Evolutionary conservation across 345 rosid genomes (phyloP).

Genomic region (Fremontodendron californicum): DNA sequence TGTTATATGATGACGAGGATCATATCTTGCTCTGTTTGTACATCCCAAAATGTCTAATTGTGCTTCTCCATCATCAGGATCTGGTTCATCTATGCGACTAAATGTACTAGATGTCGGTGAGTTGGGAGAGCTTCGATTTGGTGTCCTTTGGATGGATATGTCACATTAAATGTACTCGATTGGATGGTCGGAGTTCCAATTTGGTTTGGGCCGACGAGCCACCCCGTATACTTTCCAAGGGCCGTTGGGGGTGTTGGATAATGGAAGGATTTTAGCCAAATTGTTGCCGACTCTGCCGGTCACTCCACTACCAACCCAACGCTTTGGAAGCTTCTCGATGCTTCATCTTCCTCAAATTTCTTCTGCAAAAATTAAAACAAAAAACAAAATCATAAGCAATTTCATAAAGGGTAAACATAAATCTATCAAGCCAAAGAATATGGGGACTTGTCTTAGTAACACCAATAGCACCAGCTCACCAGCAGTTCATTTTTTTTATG

Average conservation of each 20-base stretch:
- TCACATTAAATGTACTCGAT: constrained; percentile 87
- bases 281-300: constrained; percentile 91
- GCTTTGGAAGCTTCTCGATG: constrained; percentile 46
- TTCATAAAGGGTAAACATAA: neutral
- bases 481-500: constrained; percentile 30
- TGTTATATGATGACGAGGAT: constrained; percentile 10
- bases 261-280: constrained; percentile 81
- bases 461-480: no score
- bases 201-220: constrained; percentile 71
- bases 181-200: constrained; percentile 65
- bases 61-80: constrained; percentile 50
- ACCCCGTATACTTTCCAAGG: constrained; percentile 95
- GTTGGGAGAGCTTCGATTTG: constrained; percentile 50
- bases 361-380: no score
- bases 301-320: constrained; percentile 72
- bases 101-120: constrained; percentile 63
- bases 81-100: constrained; percentile 55
- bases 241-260: constrained; percentile 78
- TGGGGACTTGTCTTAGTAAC: constrained; percentile 33
- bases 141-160: constrained; percentile 43
- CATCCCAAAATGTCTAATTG: constrained; percentile 4
- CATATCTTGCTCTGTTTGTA: constrained; percentile 15
- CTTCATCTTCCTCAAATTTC: constrained; percentile 48
- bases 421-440: neutral
- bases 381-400: neutral